Evolutionary conservation across 1,139 yeast species (phyloP).

Genomic region (Eremothecium sinecaudum): DNA sequence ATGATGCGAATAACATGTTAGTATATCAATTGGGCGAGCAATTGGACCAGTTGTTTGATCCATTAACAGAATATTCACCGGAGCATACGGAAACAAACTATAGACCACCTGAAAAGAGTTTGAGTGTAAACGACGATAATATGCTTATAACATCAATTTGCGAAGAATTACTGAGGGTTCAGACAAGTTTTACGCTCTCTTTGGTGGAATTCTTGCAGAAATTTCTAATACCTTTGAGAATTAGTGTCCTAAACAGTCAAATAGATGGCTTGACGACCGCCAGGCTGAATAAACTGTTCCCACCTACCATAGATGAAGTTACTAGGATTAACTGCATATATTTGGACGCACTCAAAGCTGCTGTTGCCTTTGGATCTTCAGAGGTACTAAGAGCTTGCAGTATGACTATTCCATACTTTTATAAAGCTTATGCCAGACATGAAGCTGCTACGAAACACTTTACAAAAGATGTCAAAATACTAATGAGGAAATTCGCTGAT

Average conservation of each 20-base stretch:
- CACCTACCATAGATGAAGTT: slow-evolving; percentile 91
- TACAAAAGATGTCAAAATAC: slow-evolving; percentile 32
- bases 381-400: slow-evolving; percentile 76
- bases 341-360: slow-evolving; percentile 61
- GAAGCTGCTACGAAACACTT: slow-evolving; percentile 77
- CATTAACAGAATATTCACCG: slow-evolving; percentile 83
- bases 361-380: slow-evolving; percentile 57
- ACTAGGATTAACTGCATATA: slow-evolving; percentile 80
- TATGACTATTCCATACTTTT: slow-evolving; percentile 74
- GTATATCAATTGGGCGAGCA: slow-evolving; percentile 76
- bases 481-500: slow-evolving; percentile 25
- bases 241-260: slow-evolving; percentile 51
- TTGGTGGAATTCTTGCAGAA: slow-evolving; percentile 68
- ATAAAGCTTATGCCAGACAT: slow-evolving; percentile 85
- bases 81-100: slow-evolving; percentile 69
- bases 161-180: slow-evolving; percentile 58
- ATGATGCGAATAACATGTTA: slow-evolving; percentile 63
- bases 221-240: slow-evolving; percentile 69
- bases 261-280: slow-evolving; percentile 45
- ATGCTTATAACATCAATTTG: slow-evolving; percentile 41
- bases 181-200: slow-evolving; percentile 62
- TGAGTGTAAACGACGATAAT: slow-evolving; percentile 24
- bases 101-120: slow-evolving; percentile 29
- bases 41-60: slow-evolving; percentile 80
- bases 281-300: slow-evolving; percentile 67